Evolutionary conservation across 2,329 filamentous ascomycete genomes (phyloP).

Genomic region (Talaromyces sp.): DNA sequence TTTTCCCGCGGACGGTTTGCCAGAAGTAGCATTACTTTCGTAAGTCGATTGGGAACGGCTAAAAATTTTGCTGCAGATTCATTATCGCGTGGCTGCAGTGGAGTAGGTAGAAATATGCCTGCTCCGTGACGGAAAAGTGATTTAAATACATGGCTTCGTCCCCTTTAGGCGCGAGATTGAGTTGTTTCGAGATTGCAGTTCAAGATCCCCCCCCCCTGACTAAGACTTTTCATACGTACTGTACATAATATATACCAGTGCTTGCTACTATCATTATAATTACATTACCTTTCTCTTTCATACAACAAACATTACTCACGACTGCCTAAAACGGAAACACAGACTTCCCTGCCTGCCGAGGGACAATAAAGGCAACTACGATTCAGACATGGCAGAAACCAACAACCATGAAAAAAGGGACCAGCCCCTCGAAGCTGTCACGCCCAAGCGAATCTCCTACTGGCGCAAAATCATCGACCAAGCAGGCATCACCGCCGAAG

Average conservation of each 20-base stretch:
- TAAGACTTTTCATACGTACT: background rate
- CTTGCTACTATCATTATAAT: too few species aligned
- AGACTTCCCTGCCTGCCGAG: background rate
- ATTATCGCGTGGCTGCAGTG: background rate
- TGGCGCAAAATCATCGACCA: conserved; percentile 34
- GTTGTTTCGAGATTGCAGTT: background rate
- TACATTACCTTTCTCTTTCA: background rate
- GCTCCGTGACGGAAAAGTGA: background rate
- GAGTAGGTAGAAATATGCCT: background rate
- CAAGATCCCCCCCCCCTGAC: background rate
- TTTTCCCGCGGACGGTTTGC: background rate
- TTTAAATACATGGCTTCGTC: background rate
- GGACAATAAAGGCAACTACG: conserved; percentile 2
- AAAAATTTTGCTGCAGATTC: background rate
- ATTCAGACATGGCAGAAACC: conserved; percentile 4
- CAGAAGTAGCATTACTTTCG: background rate
- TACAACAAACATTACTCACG: background rate
- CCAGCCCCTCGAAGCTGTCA: conserved; percentile 17
- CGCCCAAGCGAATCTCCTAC: conserved; percentile 32
- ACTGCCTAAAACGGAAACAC: background rate
- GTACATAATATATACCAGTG: background rate
- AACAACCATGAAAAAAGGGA: conserved; percentile 29
- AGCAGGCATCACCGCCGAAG: conserved; percentile 35
- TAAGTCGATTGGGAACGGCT: background rate
- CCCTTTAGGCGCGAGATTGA: background rate